Evolutionary conservation across 768 basidiomycete species (phyloP).

Genomic region (Calocybe gangraenosa): DNA sequence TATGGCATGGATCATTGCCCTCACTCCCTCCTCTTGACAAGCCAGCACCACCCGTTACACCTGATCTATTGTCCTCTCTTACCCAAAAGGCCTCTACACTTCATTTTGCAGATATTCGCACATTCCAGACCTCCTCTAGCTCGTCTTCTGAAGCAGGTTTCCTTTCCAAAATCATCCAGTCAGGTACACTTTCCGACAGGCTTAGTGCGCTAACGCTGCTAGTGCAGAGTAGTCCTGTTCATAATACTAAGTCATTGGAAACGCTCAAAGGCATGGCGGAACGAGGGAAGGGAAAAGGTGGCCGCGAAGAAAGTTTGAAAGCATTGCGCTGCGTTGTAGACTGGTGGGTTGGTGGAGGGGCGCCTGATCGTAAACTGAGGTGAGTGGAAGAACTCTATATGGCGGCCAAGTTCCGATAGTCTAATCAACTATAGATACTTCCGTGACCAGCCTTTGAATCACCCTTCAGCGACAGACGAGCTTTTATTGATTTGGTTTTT

Average conservation of each 20-base stretch:
- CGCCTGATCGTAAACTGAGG: conserved; percentile 82
- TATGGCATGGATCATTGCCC: conserved; percentile 53
- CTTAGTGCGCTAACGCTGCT: conserved; percentile 88
- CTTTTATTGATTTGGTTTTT: conserved; percentile 84
- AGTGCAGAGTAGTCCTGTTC: conserved; percentile 83
- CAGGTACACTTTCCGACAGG: conserved; percentile 89
- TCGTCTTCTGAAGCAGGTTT: conserved; percentile 78
- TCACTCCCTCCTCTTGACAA: conserved; percentile 29
- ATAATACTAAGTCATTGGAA: conserved; percentile 80
- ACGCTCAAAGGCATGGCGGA: conserved; percentile 73
- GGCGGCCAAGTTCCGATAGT: neutral
- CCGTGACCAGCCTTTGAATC: conserved; percentile 77
- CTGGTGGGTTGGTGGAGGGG: conserved; percentile 98
- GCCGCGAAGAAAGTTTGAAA: conserved; percentile 89
- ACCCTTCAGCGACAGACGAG: conserved; percentile 61
- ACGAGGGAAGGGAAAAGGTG: conserved; percentile 75
- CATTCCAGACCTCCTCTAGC: conserved; percentile 49
- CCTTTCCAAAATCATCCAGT: conserved; percentile 77
- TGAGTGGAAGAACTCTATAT: conserved; percentile 28
- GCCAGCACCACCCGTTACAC: conserved; percentile 29
- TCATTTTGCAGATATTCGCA: conserved; percentile 36
- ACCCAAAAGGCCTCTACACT: conserved; percentile 44
- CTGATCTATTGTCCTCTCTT: conserved; percentile 41
- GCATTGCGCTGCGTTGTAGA: conserved; percentile 89
- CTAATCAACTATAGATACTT: conserved; percentile 62